A percentile compares a stretch with the other conserved stretches of the same genome.
phyloP scores from a whole-genome alignment of 2,329 filamentous ascomycete species.

The Onygenales sp. region DNA sequence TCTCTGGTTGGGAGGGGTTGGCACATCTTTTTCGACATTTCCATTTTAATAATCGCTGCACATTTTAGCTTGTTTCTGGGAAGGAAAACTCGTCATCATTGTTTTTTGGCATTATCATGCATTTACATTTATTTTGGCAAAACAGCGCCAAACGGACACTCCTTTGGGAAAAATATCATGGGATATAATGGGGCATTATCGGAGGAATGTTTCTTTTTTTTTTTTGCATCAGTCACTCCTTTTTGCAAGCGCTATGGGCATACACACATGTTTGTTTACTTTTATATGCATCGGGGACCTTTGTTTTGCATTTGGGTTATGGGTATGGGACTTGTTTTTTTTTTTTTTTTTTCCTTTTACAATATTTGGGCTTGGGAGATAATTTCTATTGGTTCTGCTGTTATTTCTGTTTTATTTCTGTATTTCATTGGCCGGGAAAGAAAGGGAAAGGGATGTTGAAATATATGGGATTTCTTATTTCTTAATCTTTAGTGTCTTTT shows the following conservation, averaged over 20 bases:
- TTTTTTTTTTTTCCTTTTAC: conserved; percentile 1
- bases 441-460: conserved; percentile 1
- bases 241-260: conserved; percentile 3
- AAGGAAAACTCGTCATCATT: not conserved
- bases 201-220: not conserved
- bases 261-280: not conserved
- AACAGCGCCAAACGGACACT: conserved; percentile 5
- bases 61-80: conserved; percentile 12
- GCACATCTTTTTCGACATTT: not conserved
- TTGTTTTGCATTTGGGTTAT: conserved; percentile 11
- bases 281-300: not conserved
- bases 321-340: conserved; percentile 8
- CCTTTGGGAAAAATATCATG: conserved; percentile 9
- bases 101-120: conserved; percentile 3
- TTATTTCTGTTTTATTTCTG: conserved; percentile 3
- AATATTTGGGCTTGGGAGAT: conserved; percentile 5
- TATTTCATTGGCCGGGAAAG: not conserved
- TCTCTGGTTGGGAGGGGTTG: not conserved
- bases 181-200: not conserved
- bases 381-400: not conserved
- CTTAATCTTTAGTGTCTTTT: not conserved
- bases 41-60: conserved; percentile 5
- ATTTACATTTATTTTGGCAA: conserved; percentile 6
- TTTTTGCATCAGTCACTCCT: conserved; percentile 12
- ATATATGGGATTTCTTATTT: conserved; percentile 3